Evolutionary conservation across 768 basidiomycete species (phyloP).

Genomic region (Arthromyces matolae): DNA sequence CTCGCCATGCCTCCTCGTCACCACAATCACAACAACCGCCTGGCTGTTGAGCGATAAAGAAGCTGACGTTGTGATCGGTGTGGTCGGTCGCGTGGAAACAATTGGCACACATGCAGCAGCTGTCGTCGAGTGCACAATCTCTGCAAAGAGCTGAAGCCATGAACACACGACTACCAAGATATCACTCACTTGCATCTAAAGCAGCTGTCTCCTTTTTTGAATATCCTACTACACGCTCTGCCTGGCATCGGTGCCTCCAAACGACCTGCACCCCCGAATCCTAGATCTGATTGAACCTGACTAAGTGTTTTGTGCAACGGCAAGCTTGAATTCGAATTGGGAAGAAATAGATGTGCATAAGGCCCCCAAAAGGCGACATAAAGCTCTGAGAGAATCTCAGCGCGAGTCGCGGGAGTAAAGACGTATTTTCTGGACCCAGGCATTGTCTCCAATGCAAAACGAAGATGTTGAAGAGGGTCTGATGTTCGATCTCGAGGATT

Average conservation of each 20-base stretch:
- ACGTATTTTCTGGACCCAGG: constrained; percentile 74
- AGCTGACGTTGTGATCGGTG: constrained; percentile 83
- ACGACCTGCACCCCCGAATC: constrained; percentile 56
- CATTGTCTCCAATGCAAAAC: constrained; percentile 78
- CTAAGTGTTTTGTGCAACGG: constrained; percentile 63
- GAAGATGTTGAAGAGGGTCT: constrained; percentile 68
- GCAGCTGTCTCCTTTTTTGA: constrained; percentile 88
- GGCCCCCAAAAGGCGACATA: constrained; percentile 82
- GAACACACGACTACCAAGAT: constrained; percentile 1
- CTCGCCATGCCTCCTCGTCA: constrained; percentile 84
- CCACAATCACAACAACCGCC: constrained; percentile 96
- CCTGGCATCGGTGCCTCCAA: constrained; percentile 62
- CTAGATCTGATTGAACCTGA: constrained; percentile 61
- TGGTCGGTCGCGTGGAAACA: constrained; percentile 93
- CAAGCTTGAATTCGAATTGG: constrained; percentile 56
- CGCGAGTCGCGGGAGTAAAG: constrained; percentile 69
- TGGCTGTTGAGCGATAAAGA: constrained; percentile 89
- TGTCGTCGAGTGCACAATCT: constrained; percentile 87
- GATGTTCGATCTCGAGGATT: constrained; percentile 51
- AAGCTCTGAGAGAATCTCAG: constrained; percentile 77
- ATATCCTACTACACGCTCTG: constrained; percentile 77
- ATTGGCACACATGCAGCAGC: constrained; percentile 82
- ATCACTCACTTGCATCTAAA: constrained; percentile 86
- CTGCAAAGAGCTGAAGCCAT: constrained; percentile 37
- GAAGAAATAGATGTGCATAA: constrained; percentile 69